Evolutionary conservation across 805 yeast genomes (phyloP).

Genomic region (Yamadazyma nakazawae): DNA sequence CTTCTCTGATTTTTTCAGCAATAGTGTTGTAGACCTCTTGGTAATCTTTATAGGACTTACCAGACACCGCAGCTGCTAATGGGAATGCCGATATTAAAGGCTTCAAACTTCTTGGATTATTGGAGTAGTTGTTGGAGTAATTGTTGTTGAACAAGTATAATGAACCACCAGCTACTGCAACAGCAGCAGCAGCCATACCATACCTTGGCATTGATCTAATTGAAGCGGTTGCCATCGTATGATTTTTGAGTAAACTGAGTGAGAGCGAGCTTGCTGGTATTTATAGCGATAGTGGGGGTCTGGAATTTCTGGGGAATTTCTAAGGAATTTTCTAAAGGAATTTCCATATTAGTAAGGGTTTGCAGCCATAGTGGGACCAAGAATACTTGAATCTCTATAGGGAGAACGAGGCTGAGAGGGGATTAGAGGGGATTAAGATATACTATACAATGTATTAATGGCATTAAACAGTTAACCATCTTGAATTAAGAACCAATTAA

Average conservation of each 20-base stretch:
- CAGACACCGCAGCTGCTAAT: slow-evolving; percentile 34
- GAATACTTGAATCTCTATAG: no score
- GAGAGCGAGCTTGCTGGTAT: not conserved
- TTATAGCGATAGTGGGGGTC: not conserved
- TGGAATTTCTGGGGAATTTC: not conserved
- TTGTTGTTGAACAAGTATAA: slow-evolving; percentile 18
- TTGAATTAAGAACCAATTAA: no score
- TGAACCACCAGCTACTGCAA: slow-evolving; percentile 16
- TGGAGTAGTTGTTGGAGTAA: slow-evolving; percentile 8
- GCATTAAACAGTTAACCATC: no score
- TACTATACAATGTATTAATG: not conserved
- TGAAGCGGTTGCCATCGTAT: slow-evolving; percentile 1
- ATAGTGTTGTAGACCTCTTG: slow-evolving; percentile 69
- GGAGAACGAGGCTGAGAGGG: no score
- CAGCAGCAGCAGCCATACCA: slow-evolving; percentile 3
- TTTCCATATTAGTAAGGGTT: slow-evolving; percentile 3
- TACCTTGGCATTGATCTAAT: not conserved
- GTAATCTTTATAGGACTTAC: slow-evolving; percentile 48
- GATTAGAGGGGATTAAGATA: not conserved
- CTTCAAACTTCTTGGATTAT: slow-evolving; percentile 13
- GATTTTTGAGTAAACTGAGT: not conserved
- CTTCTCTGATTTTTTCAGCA: slow-evolving; percentile 56
- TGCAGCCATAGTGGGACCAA: not conserved
- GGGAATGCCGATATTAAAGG: slow-evolving; percentile 14
- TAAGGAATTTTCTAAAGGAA: not conserved